Evolutionary conservation across 306 rosid genomes (phyloP).

Genomic region (Fragaria vesca): DNA sequence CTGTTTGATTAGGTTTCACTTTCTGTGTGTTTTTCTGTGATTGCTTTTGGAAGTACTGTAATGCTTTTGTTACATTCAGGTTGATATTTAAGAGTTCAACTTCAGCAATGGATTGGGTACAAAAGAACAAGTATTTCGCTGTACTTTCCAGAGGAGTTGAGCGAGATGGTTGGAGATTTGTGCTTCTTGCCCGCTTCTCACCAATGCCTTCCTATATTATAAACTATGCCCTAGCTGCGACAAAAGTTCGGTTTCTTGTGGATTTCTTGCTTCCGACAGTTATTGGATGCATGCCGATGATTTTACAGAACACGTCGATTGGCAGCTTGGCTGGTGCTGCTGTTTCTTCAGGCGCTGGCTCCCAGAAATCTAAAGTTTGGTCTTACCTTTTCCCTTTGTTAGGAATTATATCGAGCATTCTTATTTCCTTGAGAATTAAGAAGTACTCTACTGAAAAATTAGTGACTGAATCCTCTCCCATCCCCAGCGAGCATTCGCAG

Average conservation of each 20-base stretch:
- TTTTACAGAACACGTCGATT: conserved; percentile 84
- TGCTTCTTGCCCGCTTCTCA: conserved; percentile 94
- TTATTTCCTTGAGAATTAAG: conserved; percentile 80
- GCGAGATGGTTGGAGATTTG: conserved; percentile 97
- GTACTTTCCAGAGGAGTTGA: conserved; percentile 81
- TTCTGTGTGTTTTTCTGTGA: not conserved
- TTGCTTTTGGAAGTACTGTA: not conserved
- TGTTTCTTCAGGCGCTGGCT: conserved; percentile 66
- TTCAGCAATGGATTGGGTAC: conserved; percentile 83
- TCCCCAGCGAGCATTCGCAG: conserved; percentile 6
- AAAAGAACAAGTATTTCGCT: conserved; percentile 66
- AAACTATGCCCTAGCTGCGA: conserved; percentile 91
- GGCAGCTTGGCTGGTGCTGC: conserved; percentile 99
- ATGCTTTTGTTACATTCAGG: conserved; percentile 39
- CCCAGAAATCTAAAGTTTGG: conserved; percentile 61
- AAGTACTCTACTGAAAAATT: conserved; percentile 62
- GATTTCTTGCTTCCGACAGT: conserved; percentile 87
- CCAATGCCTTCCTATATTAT: conserved; percentile 87
- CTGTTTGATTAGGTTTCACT: not conserved
- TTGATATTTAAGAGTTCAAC: conserved; percentile 68
- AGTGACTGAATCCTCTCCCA: conserved; percentile 29
- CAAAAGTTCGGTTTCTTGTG: conserved; percentile 67
- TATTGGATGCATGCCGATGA: conserved; percentile 90
- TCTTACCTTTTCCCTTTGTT: conserved; percentile 71
- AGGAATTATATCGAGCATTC: conserved; percentile 74